Base-by-base conservation (phyloP, 1,139 yeast species). In the Kodamaea derodonti region DNA sequence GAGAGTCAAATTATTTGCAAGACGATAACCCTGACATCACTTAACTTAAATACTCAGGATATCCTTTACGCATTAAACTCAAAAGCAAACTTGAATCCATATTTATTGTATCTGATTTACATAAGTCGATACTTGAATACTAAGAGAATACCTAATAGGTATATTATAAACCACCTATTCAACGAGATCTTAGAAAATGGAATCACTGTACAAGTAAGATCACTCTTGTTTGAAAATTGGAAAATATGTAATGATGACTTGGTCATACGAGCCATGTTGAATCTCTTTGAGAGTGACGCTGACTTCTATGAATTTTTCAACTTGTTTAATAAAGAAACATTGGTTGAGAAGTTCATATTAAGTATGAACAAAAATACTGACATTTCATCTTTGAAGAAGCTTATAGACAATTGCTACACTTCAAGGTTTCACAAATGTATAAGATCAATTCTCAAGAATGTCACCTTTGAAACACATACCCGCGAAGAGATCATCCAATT, bases 101-200 rank as follows among this genome's bases (percentile, higher is more conserved):
- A 35, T 33, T 27, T 26, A 13, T 12, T 44, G 9, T 46, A 45
- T 33, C 42, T 37, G 36, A 26, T 32, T 6, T 43, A 46, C 36
- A 27, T 33, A n/a, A 23, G 24, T 11, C 25, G 26, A 14, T 32
- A n/a, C 17, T 25, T 27, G 20, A 29, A 27, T n/a, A 28, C 30
- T 13, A 34, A 30, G 15, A 23, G 24, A 30, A 24, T 4, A 15
- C 45, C 38, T 13, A 46, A 46, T 29, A 37, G 38, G 26, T 37
- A 40, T 17, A 36, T 47, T 14, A 36, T 47, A 25, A 46, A 44
- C 30, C 38, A 34, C n/a, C 33, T 47, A 11, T 27, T 36, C 35
- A 25, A 24, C 10, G 33, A 32, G 9, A 31, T 45, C 7, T 25
- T 36, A 13, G 16, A 20, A 6, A 11, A 15, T 1, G 38, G 28